phyloP scores from a whole-genome alignment of 2,329 filamentous ascomycete species.

The Chrysoporthe puriensis region DNA sequence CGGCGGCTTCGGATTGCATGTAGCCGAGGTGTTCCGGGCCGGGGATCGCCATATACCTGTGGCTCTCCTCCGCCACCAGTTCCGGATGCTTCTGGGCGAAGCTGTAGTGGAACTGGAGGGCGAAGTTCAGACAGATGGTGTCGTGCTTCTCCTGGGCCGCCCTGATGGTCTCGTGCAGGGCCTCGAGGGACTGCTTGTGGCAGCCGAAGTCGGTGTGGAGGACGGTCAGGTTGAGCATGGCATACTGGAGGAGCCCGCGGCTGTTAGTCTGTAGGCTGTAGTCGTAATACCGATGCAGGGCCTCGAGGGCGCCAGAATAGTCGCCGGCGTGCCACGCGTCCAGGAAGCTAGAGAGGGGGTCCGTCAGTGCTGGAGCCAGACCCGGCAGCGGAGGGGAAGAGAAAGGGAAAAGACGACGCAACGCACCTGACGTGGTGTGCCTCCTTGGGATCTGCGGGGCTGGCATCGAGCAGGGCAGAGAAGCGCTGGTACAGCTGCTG shows the following conservation, averaged over 20 bases:
- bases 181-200: constrained; percentile 84
- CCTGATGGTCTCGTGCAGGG: constrained; percentile 92
- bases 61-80: constrained; percentile 70
- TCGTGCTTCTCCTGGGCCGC: constrained; percentile 95
- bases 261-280: constrained; percentile 89
- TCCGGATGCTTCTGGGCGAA: constrained; percentile 85
- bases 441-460: constrained; percentile 70
- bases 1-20: constrained; percentile 82
- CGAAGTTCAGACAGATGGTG: constrained; percentile 90
- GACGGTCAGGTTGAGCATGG: constrained; percentile 88
- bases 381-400: neutral
- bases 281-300: constrained; percentile 93
- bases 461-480: constrained; percentile 67
- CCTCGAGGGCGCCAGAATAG: constrained; percentile 87
- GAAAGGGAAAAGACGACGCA: neutral
- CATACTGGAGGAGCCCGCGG: constrained; percentile 90
- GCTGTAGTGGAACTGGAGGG: constrained; percentile 93
- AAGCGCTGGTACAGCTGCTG: constrained; percentile 74
- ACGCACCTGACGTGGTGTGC: constrained; percentile 73
- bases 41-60: constrained; percentile 69
- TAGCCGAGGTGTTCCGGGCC: constrained; percentile 83
- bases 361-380: neutral
- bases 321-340: constrained; percentile 92
- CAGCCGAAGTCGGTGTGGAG: constrained; percentile 95
- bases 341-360: constrained; percentile 65